phyloP scores from a whole-genome alignment of 768 basidiomycete genomes.

The Mycena latifolia region DNA sequence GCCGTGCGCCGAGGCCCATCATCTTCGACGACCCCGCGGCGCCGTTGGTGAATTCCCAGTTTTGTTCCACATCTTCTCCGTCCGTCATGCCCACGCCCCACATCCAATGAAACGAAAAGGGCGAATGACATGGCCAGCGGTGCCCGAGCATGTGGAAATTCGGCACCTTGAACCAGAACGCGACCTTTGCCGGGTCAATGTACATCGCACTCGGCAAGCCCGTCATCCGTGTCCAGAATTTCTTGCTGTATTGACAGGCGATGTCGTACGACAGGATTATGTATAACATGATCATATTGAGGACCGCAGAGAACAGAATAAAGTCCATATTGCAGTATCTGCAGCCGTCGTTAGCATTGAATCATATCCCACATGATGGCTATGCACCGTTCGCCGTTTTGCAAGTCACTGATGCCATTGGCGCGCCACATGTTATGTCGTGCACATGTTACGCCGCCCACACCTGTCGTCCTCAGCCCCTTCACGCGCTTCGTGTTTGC shows the following conservation, averaged over 20 bases:
- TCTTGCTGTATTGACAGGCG: background rate
- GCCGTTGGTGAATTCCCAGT: background rate
- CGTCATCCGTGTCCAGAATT: constrained; percentile 2
- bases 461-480: constrained; percentile 21
- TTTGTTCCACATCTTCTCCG: background rate
- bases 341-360: too few relatives aligned
- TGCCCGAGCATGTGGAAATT: background rate
- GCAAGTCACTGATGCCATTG: constrained; percentile 35
- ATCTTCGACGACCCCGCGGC: background rate
- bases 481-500: constrained; percentile 11
- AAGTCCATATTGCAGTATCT: constrained; percentile 12
- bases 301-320: background rate
- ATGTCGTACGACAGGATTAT: constrained; percentile 2
- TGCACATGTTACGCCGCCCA: constrained; percentile 25
- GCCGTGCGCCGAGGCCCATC: background rate
- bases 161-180: background rate
- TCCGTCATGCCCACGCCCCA: background rate
- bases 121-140: background rate
- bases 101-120: constrained; percentile 3
- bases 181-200: background rate
- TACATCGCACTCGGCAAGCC: background rate
- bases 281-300: background rate
- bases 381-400: constrained; percentile 35
- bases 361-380: too few relatives aligned
- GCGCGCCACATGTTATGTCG: constrained; percentile 7